Evolutionary conservation across 768 basidiomycete genomes (phyloP).

Genomic region (Leccinum subgranulosum): DNA sequence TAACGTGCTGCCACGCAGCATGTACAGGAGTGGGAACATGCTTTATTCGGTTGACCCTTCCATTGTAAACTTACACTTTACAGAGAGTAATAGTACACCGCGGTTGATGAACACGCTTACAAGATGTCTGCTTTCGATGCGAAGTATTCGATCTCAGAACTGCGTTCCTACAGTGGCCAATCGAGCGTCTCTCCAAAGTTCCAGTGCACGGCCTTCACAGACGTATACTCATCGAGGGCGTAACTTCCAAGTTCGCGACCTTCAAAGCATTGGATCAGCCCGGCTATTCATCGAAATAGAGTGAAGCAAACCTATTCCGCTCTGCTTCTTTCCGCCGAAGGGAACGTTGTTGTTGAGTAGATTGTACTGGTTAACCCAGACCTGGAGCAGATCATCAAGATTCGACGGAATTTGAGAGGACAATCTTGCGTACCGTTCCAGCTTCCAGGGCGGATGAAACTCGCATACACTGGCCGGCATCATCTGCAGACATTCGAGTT

Average conservation of each 20-base stretch:
- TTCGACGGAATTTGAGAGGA: not conserved
- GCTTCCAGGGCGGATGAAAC: constrained; percentile 85
- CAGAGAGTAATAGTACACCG: constrained; percentile 4
- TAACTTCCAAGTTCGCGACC: constrained; percentile 87
- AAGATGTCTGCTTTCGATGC: not conserved
- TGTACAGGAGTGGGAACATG: constrained; percentile 2
- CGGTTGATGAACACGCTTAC: not conserved
- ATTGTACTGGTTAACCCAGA: constrained; percentile 93
- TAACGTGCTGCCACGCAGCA: constrained; percentile 1
- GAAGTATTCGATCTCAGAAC: not conserved
- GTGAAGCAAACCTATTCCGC: constrained; percentile 62
- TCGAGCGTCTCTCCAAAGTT: constrained; percentile 79
- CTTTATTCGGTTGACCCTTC: constrained; percentile 9
- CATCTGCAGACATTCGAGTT: constrained; percentile 40
- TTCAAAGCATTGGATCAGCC: constrained; percentile 27
- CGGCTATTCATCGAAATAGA: not conserved
- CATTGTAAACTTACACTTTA: constrained; percentile 18
- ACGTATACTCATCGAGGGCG: constrained; percentile 81
- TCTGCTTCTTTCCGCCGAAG: constrained; percentile 94
- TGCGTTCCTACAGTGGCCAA: constrained; percentile 59
- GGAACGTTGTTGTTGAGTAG: constrained; percentile 83
- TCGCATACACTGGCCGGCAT: constrained; percentile 86
- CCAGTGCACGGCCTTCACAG: constrained; percentile 82
- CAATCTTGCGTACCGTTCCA: constrained; percentile 62
- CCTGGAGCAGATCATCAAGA: constrained; percentile 38